Percentiles rank a stretch among this genome's conserved stretches.
phyloP scores from a whole-genome alignment of 2,329 filamentous ascomycete genomes.

The Claviceps monticola region DNA sequence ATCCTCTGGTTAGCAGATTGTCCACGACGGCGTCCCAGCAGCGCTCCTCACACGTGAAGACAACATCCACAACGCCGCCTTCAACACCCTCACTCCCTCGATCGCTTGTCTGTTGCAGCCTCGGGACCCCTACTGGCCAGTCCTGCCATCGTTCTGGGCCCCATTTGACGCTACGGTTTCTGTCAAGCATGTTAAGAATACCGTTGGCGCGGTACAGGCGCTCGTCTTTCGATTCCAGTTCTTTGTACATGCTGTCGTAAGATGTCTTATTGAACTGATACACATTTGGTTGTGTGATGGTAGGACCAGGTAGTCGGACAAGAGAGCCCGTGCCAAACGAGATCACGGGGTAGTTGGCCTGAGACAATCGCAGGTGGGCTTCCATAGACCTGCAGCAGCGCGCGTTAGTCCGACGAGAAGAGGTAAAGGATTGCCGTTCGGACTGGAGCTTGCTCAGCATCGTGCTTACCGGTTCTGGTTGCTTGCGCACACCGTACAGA shows the following conservation, averaged over 20 bases:
- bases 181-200: constrained; percentile 86
- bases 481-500: constrained; percentile 97
- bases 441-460: not conserved
- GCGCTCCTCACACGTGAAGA: constrained; percentile 93
- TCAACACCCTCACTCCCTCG: constrained; percentile 72
- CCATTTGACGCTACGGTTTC: constrained; percentile 86
- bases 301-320: constrained; percentile 82
- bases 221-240: constrained; percentile 73
- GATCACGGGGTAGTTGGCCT: constrained; percentile 84
- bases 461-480: constrained; percentile 77
- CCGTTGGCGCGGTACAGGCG: constrained; percentile 85
- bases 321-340: constrained; percentile 94
- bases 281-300: constrained; percentile 86
- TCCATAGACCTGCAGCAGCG: constrained; percentile 51
- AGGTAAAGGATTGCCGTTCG: not conserved
- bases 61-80: constrained; percentile 78
- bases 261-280: constrained; percentile 97
- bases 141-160: constrained; percentile 96
- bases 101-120: constrained; percentile 62
- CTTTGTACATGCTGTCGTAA: constrained; percentile 87
- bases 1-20: constrained; percentile 74
- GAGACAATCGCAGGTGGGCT: constrained; percentile 84
- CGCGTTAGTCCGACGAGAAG: not conserved
- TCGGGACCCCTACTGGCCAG: constrained; percentile 78
- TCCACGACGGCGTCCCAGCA: constrained; percentile 98